Percentiles rank a stretch among this genome's conserved stretches.
Evolutionary conservation across 192 early-diverging fungal genomes (phyloP).

Genomic region (Chytriomyces sp.): DNA sequence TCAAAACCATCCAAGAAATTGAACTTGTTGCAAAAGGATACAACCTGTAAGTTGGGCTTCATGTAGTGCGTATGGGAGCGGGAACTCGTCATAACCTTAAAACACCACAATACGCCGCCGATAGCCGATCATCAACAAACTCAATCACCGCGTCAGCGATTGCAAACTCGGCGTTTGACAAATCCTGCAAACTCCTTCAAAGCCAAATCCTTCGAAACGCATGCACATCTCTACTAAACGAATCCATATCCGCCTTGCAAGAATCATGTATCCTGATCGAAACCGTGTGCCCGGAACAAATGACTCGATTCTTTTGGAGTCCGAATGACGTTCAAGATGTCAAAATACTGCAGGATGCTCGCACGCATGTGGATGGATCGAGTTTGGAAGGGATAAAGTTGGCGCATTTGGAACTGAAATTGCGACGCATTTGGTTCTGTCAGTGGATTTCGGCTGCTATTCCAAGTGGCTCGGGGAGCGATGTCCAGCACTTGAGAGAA

Average conservation of each 20-base stretch:
- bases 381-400: slow-evolving; percentile 6
- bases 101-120: too few relatives aligned
- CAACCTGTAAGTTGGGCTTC: slow-evolving; percentile 8
- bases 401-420: slow-evolving; percentile 1
- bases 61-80: too few relatives aligned
- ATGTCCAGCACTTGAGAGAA: too few relatives aligned
- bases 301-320: neutral
- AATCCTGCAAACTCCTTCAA: neutral
- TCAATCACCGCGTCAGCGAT: neutral
- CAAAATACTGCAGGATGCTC: neutral
- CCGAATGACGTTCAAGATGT: slow-evolving; percentile 11
- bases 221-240: neutral
- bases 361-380: neutral
- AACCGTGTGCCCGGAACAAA: too few relatives aligned
- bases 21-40: slow-evolving; percentile 13
- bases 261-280: too few relatives aligned
- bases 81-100: too few relatives aligned
- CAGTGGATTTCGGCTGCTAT: slow-evolving; percentile 1
- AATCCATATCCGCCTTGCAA: too few relatives aligned
- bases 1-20: slow-evolving; percentile 18
- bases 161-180: neutral
- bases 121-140: neutral
- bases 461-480: neutral
- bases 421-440: slow-evolving; percentile 10
- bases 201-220: neutral